Evolutionary conservation across 106 monocot genomes (phyloP), one percentile per base, ranked within the genome.

Genomic region (Xerophyta viscosa): DNA sequence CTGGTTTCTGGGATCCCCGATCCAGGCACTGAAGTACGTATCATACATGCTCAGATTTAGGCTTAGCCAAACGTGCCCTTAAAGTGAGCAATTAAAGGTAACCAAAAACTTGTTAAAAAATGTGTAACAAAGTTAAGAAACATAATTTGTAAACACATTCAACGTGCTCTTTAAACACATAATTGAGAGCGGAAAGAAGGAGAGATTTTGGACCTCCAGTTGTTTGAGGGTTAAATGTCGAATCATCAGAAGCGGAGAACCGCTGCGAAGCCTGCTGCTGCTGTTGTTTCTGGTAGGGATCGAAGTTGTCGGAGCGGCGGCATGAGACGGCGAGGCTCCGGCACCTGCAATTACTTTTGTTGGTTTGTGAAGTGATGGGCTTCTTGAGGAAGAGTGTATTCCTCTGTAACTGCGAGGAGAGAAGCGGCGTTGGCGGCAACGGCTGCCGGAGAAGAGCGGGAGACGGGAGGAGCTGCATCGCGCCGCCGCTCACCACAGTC

Each of bases 301-400:
- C 71, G 31, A 57, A 49, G 57, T 58, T 57, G 43, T 58, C 58
- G 41, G 64, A 64, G 51, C 48, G 71, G 42, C 64, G 71, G 47
- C 43, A 51, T 30, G 14, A 12, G 13, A 71, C 57, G 41, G 28
- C 21, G 62, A 48, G 44, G 1, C 9, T 1, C n/a, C n/a, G n/a
- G n/a, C n/a, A n/a, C n/a, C n/a, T n/a, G n/a, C n/a, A n/a, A n/a
- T n/a, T n/a, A n/a, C n/a, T n/a, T n/a, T n/a, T n/a, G n/a, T n/a
- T n/a, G n/a, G n/a, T n/a, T n/a, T n/a, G n/a, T n/a, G n/a, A n/a
- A 18, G 46, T 46, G 26, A 8, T 66, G 8, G 20, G 0, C 31
- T 36, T 59, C 43, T 17, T 52, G 17, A 27, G 36, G 27, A 31
- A 2, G 27, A 61, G 31, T 49, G 50, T 19, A 37, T 25, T 20